These are phyloP conservation scores for Hyphodiscus hymeniophilus DNA, from an alignment of 495 filamentous ascomycete genomes.

Conservation along the genomic window DNA sequence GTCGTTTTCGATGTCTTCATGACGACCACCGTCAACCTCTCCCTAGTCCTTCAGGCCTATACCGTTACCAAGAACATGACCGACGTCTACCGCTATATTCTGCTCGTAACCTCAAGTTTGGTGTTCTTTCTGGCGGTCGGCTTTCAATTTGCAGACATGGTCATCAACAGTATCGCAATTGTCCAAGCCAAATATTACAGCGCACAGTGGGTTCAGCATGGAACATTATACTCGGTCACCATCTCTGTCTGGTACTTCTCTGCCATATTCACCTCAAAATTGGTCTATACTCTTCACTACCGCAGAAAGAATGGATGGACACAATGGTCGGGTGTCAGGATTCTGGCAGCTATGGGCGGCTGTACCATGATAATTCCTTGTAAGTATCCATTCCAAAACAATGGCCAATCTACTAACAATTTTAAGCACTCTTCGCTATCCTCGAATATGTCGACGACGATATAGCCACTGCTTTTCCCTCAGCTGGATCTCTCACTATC, in stretches of 20 bases:
- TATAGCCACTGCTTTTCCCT: slow-evolving; percentile 36
- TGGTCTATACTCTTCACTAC: slow-evolving; percentile 51
- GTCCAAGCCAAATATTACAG: slow-evolving; percentile 19
- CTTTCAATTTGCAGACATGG: slow-evolving; percentile 49
- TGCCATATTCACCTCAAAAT: slow-evolving; percentile 60
- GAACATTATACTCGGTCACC: slow-evolving; percentile 47
- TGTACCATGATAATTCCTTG: slow-evolving; percentile 75
- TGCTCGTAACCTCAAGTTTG: slow-evolving; percentile 40
- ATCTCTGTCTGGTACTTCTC: slow-evolving; percentile 70
- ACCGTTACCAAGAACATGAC: slow-evolving; percentile 13
- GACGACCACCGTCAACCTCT: slow-evolving; percentile 50
- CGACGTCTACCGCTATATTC: slow-evolving; percentile 26
- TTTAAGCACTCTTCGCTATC: slow-evolving; percentile 66
- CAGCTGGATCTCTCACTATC: slow-evolving; percentile 50
- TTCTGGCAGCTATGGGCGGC: slow-evolving; percentile 66
- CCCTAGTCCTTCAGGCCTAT: slow-evolving; percentile 66
- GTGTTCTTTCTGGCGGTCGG: slow-evolving; percentile 49
- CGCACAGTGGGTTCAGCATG: slow-evolving; percentile 40
- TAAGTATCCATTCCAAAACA: slow-evolving; percentile 35
- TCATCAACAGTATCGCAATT: slow-evolving; percentile 48
- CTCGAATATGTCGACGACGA: slow-evolving; percentile 41
- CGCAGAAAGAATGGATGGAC: slow-evolving; percentile 48
- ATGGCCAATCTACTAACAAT: slow-evolving; percentile 18
- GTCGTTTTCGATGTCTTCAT: slow-evolving; percentile 49
- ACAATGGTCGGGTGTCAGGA: slow-evolving; percentile 59